Conservation (phyloP, 805 yeast species). For the Saturnispora silvae region DNA sequence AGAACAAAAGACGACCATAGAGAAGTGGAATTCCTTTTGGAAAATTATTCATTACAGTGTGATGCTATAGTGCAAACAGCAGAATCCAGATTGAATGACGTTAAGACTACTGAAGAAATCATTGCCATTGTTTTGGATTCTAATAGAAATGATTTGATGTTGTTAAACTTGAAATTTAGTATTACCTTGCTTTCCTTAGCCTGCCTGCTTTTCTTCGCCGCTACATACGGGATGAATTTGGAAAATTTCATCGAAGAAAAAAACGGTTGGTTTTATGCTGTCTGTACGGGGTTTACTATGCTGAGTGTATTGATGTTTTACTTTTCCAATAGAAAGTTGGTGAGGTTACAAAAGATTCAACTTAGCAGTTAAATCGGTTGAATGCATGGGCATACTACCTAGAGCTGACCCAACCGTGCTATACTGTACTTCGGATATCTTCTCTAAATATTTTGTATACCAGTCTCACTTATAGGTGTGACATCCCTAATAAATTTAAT, state of each 20-base stretch:
- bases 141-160: slow-evolving; percentile 86
- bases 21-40: slow-evolving; percentile 83
- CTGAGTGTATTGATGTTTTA: slow-evolving; percentile 35
- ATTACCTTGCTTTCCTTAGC: slow-evolving; percentile 78
- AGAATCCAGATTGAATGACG: slow-evolving; percentile 68
- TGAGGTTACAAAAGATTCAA: slow-evolving; percentile 57
- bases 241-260: slow-evolving; percentile 85
- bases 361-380: slow-evolving; percentile 13
- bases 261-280: slow-evolving; percentile 53
- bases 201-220: slow-evolving; percentile 67
- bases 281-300: slow-evolving; percentile 34
- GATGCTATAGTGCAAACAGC: slow-evolving; percentile 92
- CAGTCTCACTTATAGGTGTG: too few relatives aligned
- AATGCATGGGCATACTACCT: too few relatives aligned
- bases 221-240: slow-evolving; percentile 92
- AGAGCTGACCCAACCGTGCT: too few relatives aligned
- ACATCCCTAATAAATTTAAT: too few relatives aligned
- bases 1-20: slow-evolving; percentile 57
- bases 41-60: slow-evolving; percentile 79
- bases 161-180: slow-evolving; percentile 73
- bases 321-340: slow-evolving; percentile 46
- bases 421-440: too few relatives aligned
- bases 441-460: too few relatives aligned
- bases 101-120: slow-evolving; percentile 88
- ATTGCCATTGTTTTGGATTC: slow-evolving; percentile 88